Evolutionary conservation across 331 rosid species (phyloP), one percentile per base, ranked within the genome.

Genomic region (Pyracantha coccinea): DNA sequence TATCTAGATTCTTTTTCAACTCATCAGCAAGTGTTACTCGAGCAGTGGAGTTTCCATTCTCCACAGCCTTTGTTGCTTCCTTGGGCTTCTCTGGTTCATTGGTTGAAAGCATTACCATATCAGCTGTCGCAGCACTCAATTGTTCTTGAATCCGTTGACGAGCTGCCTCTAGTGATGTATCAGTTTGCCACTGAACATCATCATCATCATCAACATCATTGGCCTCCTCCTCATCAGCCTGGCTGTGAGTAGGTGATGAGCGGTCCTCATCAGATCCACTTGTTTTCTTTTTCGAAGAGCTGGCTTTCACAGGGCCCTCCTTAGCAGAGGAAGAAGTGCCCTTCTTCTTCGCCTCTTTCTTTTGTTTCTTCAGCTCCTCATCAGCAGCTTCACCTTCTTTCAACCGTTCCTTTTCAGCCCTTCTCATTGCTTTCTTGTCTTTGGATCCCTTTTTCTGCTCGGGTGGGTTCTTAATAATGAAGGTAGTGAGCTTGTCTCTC

Each of bases 401-500:
- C 55, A 85, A 73, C 19, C 93, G 80, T 77, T 89, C 93, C 75
- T 87, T 89, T 79, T 89, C 93, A 77, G 93, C 93, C 66, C 88
- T 89, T 73, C 93, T 77, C 93, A 87, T 85, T 38, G 88, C 88
- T 72, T 87, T 89, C 87, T 89, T 89, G 72, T 89, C 93, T 50
- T 87, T 89, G 16, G 88, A 73, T 57, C 88, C 91, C 73, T 87
- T 89, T 81, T 87, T 89, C 3, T 60, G 25, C 65, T 89, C 93
- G 1, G 93, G 89, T 66, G 93, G 93, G 66, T 89, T 89, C 82
- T 89, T 89, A 6, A 89, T 9, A 31, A 89, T 89, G 77, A 89
- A 87, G 2, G 88, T 83, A n/a, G 93, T 87, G 31, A 89, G 83
- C 76, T 89, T 89, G 88, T 87, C 91, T 73, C 93, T 85, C 93